These are phyloP conservation scores for Apocynum venetum DNA, from an alignment of 257 asterid species.

Conservation along the genomic window DNA sequence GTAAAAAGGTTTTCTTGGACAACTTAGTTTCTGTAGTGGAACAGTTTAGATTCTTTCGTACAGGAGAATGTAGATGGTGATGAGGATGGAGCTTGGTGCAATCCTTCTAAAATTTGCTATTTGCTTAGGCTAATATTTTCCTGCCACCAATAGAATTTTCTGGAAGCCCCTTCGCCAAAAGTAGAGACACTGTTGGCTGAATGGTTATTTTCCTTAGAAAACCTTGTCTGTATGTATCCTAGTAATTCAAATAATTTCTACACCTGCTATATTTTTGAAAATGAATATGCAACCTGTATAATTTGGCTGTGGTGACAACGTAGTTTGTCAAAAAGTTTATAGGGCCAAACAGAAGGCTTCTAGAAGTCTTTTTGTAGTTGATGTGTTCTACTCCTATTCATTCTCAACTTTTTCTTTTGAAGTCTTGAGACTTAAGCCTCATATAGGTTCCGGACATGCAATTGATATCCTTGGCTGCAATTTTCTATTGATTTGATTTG, in stretches of 20 bases:
- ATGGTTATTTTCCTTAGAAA: not conserved
- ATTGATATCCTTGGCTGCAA: not conserved
- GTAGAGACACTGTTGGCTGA: not conserved
- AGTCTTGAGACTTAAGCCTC: not conserved
- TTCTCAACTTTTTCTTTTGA: not conserved
- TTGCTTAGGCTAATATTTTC: not conserved
- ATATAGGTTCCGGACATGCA: not conserved
- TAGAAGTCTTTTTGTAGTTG: not conserved
- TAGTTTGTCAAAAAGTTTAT: not conserved
- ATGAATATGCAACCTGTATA: not conserved
- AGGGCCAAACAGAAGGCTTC: not conserved
- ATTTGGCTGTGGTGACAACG: not conserved
- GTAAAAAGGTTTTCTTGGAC: conserved; percentile 27
- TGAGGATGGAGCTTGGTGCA: not conserved
- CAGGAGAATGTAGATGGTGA: not conserved
- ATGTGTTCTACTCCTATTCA: not conserved
- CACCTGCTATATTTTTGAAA: not conserved
- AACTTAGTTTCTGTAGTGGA: not conserved
- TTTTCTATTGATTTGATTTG: not conserved
- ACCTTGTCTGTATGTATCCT: not conserved
- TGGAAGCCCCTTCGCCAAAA: not conserved
- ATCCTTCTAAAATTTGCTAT: not conserved
- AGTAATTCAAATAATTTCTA: not conserved
- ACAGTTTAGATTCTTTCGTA: not conserved
- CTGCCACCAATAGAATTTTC: not conserved